phyloP scores from a whole-genome alignment of 345 rosid species.

The Capsella bursapastoris region DNA sequence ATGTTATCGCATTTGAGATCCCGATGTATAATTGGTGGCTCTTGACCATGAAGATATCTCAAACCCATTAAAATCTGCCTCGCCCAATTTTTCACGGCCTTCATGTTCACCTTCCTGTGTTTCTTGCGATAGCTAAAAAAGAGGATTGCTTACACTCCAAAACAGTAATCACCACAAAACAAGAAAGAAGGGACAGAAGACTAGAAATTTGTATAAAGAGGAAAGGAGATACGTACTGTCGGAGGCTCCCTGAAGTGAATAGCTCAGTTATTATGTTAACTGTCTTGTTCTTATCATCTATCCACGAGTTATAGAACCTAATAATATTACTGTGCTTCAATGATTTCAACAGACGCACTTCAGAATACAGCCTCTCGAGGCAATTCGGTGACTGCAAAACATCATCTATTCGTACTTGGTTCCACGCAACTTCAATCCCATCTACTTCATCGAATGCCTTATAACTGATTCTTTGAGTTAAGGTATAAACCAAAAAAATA shows the following conservation, averaged over 20 bases:
- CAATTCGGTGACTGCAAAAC: constrained; percentile 87
- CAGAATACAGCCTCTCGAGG: constrained; percentile 87
- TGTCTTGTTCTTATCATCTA: constrained; percentile 88
- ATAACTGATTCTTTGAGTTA: constrained; percentile 59
- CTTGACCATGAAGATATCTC: constrained; percentile 76
- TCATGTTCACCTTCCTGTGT: constrained; percentile 82
- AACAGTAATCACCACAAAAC: background rate
- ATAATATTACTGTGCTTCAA: constrained; percentile 83
- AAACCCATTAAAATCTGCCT: constrained; percentile 85
- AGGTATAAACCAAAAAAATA: constrained; percentile 37
- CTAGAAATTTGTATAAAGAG: constrained; percentile 30
- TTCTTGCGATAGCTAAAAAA: constrained; percentile 81
- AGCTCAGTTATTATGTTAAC: constrained; percentile 92
- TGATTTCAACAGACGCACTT: constrained; percentile 86
- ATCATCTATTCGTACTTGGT: constrained; percentile 88
- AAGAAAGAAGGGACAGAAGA: background rate
- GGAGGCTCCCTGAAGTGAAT: constrained; percentile 92
- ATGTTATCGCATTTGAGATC: constrained; percentile 97
- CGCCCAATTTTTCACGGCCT: constrained; percentile 91
- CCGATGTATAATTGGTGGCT: constrained; percentile 87
- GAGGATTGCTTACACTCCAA: constrained; percentile 38
- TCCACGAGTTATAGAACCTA: constrained; percentile 87
- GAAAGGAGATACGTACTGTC: constrained; percentile 65
- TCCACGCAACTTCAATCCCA: constrained; percentile 99
- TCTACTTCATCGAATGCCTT: constrained; percentile 93